These are phyloP conservation scores for Pezicula carpinea DNA, from an alignment of 2,329 filamentous ascomycete species.

Conservation along the genomic window DNA sequence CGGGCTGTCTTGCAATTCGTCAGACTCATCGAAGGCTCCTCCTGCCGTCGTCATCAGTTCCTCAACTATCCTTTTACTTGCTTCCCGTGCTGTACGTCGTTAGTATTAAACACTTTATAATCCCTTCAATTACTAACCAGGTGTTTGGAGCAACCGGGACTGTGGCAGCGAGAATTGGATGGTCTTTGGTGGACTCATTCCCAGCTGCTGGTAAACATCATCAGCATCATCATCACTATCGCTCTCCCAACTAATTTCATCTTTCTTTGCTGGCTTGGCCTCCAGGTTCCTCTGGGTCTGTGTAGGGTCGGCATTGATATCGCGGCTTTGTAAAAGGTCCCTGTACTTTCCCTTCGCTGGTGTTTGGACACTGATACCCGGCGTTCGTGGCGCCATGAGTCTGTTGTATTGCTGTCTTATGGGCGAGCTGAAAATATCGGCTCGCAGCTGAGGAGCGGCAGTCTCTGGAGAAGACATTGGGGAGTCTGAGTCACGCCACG, in stretches of 20 bases:
- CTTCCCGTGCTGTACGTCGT: conserved; percentile 61
- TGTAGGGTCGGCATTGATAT: conserved; percentile 18
- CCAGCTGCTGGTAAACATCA: conserved; percentile 54
- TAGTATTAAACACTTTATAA: conserved; percentile 5
- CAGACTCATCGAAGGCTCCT: conserved; percentile 55
- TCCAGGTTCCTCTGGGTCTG: conserved; percentile 13
- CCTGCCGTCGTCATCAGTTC: conserved; percentile 75
- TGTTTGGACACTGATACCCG: conserved; percentile 82
- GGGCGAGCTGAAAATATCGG: conserved; percentile 81
- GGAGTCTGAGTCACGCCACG: conserved; percentile 26
- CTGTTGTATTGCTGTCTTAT: conserved; percentile 37
- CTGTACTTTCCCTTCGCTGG: conserved; percentile 52
- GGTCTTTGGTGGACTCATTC: conserved; percentile 88
- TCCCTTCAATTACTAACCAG: conserved; percentile 47
- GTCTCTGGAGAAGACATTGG: conserved; percentile 69
- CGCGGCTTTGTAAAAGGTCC: conserved; percentile 37
- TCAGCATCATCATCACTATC: conserved; percentile 56
- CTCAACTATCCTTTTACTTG: conserved; percentile 75
- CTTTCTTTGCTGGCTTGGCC: conserved; percentile 30
- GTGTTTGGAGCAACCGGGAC: conserved; percentile 74
- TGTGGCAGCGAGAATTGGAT: conserved; percentile 81
- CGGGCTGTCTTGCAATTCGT: conserved; percentile 52
- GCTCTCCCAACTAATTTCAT: conserved; percentile 68
- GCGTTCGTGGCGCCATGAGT: conserved; percentile 55
- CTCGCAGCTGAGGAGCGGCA: conserved; percentile 75